Evolutionary conservation across 495 filamentous ascomycete species (phyloP), one percentile per base, ranked within the genome.

Genomic region (Trichoderma gamsii): DNA sequence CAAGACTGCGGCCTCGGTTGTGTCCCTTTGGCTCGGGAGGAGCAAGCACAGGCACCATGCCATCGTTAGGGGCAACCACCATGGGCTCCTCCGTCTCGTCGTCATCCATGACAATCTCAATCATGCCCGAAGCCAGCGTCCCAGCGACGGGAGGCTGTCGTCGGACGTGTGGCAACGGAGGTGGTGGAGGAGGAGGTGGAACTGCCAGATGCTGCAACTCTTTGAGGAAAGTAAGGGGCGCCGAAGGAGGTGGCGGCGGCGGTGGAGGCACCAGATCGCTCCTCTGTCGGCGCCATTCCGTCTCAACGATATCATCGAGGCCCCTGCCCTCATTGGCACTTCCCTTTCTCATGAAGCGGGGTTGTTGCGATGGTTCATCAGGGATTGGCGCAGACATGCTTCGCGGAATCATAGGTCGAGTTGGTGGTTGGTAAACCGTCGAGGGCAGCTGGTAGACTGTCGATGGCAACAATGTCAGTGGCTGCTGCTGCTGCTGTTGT

Each of bases 191-290:
- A 4, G 88, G 88, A 3, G 88, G 86, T 5, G 86, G 86, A 18
- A 73, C 80, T 35, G 88, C 87, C 11, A 97, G 84, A 77, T 97
- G 92, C 73, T 92, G 90, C n/a, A 96, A 85, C 71, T 97, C 90
- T 65, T 88, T 87, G 49, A 97, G 81, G 41, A 96, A 84, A 13
- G 89, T 88, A 41, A 78, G 78, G 9, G 78, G 78, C 1, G 35
- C 41, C 38, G 64, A 41, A 41, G 63, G 64, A 23, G 64, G 23
- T 51, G 81, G 82, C 0, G 81, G 82, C 2, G 83, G 82, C 6
- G 82, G 82, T 11, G 83, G 82, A 0, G 82, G 82, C 32, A 79
- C 77, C 49, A 81, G 78, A 68, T 81, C 79, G 56, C 82, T 77
- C 44, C 78, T 72, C 35, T 73, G 79, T 56, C 76, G 75, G 32